Conservation (phyloP, 2,329 filamentous ascomycete genomes). For the Pseudogymnoascus destructans region DNA sequence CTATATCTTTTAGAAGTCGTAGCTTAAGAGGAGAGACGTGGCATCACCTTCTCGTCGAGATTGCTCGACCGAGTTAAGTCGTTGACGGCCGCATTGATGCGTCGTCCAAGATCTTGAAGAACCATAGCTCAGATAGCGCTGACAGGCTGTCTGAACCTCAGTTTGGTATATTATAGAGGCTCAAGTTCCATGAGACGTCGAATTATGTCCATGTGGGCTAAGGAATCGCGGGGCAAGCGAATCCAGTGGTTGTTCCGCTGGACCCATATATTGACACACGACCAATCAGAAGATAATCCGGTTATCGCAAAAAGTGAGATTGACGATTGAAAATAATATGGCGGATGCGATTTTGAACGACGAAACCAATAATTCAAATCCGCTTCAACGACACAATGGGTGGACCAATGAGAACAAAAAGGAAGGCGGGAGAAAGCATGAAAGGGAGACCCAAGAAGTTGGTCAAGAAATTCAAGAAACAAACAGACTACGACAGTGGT, state of each 20-base stretch:
- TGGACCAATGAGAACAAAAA: slow-evolving; percentile 33
- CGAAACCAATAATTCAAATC: not conserved
- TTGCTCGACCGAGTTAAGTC: slow-evolving; percentile 87
- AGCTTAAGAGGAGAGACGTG: not conserved
- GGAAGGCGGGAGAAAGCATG: slow-evolving; percentile 46
- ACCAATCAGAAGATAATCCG: slow-evolving; percentile 7
- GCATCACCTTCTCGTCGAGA: slow-evolving; percentile 77
- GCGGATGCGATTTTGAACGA: not conserved
- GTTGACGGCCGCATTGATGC: slow-evolving; percentile 91
- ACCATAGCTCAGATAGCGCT: slow-evolving; percentile 51
- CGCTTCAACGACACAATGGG: slow-evolving; percentile 20
- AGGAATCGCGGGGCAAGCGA: slow-evolving; percentile 9
- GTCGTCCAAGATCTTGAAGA: slow-evolving; percentile 95
- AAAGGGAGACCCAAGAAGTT: slow-evolving; percentile 32
- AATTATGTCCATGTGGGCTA: slow-evolving; percentile 5
- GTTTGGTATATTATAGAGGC: not conserved
- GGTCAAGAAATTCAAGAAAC: slow-evolving; percentile 48
- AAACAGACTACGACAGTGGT: slow-evolving; percentile 48
- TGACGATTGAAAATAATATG: slow-evolving; percentile 5
- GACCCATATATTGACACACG: not conserved
- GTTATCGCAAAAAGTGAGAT: slow-evolving; percentile 10
- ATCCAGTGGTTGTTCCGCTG: slow-evolving; percentile 3
- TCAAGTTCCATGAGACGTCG: slow-evolving; percentile 1
- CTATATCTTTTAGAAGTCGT: slow-evolving; percentile 37
- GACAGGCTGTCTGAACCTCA: not conserved